These are phyloP conservation scores for Trichoderma aggressivum DNA, from an alignment of 2,329 filamentous ascomycete species.

Conservation along the genomic window DNA sequence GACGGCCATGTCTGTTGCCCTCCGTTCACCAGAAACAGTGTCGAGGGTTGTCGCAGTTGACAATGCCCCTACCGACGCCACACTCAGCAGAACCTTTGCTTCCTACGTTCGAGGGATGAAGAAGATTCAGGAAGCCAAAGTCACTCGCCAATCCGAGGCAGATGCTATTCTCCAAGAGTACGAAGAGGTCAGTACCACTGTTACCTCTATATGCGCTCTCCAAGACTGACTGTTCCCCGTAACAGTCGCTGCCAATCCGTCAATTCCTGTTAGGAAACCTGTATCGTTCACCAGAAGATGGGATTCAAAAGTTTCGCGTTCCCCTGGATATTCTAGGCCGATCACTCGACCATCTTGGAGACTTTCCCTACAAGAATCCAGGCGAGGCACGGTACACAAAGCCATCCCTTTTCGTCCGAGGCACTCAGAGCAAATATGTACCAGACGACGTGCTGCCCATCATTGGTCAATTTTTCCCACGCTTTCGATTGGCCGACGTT, in stretches of 20 bases:
- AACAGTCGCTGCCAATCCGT: constrained; percentile 65
- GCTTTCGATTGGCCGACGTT: constrained; percentile 69
- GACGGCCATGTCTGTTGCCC: constrained; percentile 81
- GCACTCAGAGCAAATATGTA: constrained; percentile 74
- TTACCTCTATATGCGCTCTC: not conserved
- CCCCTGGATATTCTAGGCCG: constrained; percentile 69
- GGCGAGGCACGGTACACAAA: constrained; percentile 67
- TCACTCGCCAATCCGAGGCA: constrained; percentile 71
- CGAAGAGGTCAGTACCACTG: constrained; percentile 53
- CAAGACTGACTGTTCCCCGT: not conserved
- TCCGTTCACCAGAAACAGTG: constrained; percentile 65
- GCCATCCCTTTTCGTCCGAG: constrained; percentile 76
- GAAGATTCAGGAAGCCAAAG: constrained; percentile 65
- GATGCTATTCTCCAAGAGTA: constrained; percentile 73
- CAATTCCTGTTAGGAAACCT: constrained; percentile 93
- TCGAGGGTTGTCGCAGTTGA: constrained; percentile 78
- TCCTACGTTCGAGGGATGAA: constrained; percentile 84
- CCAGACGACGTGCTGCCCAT: constrained; percentile 76
- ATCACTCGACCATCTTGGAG: constrained; percentile 71
- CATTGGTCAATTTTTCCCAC: constrained; percentile 78
- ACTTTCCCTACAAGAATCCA: constrained; percentile 82
- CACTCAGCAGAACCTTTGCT: constrained; percentile 69
- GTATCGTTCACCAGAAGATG: constrained; percentile 49
- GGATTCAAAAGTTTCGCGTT: constrained; percentile 69
- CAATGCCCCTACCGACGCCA: constrained; percentile 83